Base-by-base conservation (phyloP, 75 land plant genomes). In the Pinus tabuliformis region DNA sequence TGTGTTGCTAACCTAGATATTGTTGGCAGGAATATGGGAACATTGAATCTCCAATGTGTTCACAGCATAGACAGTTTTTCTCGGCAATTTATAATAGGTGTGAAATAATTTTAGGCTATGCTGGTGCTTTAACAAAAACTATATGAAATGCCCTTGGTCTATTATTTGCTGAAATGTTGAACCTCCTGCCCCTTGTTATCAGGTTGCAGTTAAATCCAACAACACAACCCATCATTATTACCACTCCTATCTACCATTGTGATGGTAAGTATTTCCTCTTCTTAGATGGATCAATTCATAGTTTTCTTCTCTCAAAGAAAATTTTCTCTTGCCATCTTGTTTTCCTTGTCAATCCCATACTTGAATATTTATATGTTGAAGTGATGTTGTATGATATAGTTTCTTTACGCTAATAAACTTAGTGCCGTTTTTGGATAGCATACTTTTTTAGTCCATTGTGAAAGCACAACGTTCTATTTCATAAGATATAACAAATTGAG, bases 131-230 rank as follows among this genome's bases (percentile, higher is more conserved):
- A 22, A 70, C 37, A 37, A 79, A 18, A 33, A 15, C 5, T 30
- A 26, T 13, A 33, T 39, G 3, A 18, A 36, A 56, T 24, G 20
- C n/a, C 33, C n/a, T n/a, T 73, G 24, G 1, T 5, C 24, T 33
- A 16, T 21, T 9, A 56, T 28, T 73, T 42, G 9, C n/a, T 59
- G 74, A 52, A 16, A 52, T 30, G 39, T 64, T 15, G 0, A 15
- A 49, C 52, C 15, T 5, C 62, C 39, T 63, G 9, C 28, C 9
- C n/a, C 39, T 39, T 68, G 52, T 4, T 63, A 37, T 7, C 20
- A 95, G 98, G 78, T 84, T 95, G 96, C 90, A 84, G 79, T 91
- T 88, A 62, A 93, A 91, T 60, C 83, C 93, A 59, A 76, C 87
- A 52, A 57, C 75, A 11, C 93, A 93, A 65, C 92, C 98, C 59